Conservation (phyloP, 2,329 filamentous ascomycete genomes). For the Exophiala calicioides region DNA sequence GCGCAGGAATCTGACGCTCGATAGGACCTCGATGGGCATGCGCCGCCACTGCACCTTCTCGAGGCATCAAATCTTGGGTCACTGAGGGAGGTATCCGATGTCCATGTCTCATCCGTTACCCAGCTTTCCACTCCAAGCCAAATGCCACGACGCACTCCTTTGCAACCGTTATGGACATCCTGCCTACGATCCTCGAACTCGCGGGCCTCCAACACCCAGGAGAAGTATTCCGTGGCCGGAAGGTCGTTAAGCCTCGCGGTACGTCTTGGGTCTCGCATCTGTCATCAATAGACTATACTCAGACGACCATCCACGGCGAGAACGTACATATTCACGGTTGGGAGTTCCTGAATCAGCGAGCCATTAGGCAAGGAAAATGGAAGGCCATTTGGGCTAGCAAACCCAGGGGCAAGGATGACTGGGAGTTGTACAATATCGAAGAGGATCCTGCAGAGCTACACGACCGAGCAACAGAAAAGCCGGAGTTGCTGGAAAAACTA, state of each 20-base stretch:
- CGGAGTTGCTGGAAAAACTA: conserved; percentile 46
- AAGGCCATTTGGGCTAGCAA: conserved; percentile 85
- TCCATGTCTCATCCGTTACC: conserved; percentile 25
- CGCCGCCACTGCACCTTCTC: conserved; percentile 30
- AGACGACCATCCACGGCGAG: conserved; percentile 23
- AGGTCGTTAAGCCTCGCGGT: conserved; percentile 36
- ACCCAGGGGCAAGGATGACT: conserved; percentile 48
- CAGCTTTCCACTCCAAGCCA: conserved; percentile 15
- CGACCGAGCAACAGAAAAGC: conserved; percentile 61
- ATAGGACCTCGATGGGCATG: conserved; percentile 34
- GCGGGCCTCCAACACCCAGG: conserved; percentile 37
- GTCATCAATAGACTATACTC: conserved; percentile 31
- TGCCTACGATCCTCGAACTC: conserved; percentile 40
- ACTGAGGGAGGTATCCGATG: conserved; percentile 32
- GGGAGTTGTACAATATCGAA: conserved; percentile 76
- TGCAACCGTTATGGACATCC: conserved; percentile 40
- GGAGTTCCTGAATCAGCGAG: conserved; percentile 39
- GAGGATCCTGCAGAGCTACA: conserved; percentile 73
- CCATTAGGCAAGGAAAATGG: conserved; percentile 78
- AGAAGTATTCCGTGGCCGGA: conserved; percentile 31
- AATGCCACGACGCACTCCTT: conserved; percentile 37
- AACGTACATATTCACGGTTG: conserved; percentile 32
- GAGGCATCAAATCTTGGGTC: conserved; percentile 28
- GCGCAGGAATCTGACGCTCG: background rate
- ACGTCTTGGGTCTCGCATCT: conserved; percentile 34